phyloP scores from a whole-genome alignment of 2,329 filamentous ascomycete genomes.

The Cladophialophora immunda region DNA sequence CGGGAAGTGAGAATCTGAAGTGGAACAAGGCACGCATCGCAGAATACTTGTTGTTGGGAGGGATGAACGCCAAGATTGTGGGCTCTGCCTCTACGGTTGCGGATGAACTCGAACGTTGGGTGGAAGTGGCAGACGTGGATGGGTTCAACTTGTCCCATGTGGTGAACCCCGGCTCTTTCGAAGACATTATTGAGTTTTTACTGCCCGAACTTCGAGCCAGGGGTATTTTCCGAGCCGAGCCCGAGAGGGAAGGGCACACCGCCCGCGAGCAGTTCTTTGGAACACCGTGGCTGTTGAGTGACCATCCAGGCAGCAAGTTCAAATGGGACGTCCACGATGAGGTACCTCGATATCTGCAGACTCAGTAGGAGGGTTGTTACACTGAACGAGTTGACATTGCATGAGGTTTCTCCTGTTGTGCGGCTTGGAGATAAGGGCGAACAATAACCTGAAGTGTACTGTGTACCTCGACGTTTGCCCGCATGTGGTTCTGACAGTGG shows the following conservation, averaged over 20 bases:
- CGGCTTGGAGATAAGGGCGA: not conserved
- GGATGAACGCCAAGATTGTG: slow-evolving; percentile 58
- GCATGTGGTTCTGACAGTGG: not conserved
- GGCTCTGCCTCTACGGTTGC: slow-evolving; percentile 71
- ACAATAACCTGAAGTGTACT: not conserved
- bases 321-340: slow-evolving; percentile 26
- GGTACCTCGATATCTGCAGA: slow-evolving; percentile 17
- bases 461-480: not conserved
- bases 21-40: slow-evolving; percentile 54
- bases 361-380: not conserved
- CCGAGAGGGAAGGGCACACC: slow-evolving; percentile 27
- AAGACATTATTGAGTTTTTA: slow-evolving; percentile 60
- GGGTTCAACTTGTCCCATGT: slow-evolving; percentile 71
- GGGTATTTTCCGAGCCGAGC: slow-evolving; percentile 48
- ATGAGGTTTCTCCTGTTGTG: not conserved
- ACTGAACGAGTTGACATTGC: not conserved
- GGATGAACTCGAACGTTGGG: slow-evolving; percentile 73
- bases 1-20: slow-evolving; percentile 48
- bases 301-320: slow-evolving; percentile 34
- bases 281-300: slow-evolving; percentile 26
- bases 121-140: slow-evolving; percentile 74
- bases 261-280: slow-evolving; percentile 40
- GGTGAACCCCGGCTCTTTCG: slow-evolving; percentile 61
- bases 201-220: slow-evolving; percentile 57
- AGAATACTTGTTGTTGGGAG: slow-evolving; percentile 58